Base-by-base conservation (phyloP, 2,329 filamentous ascomycete species). In the Ascochyta pisi region DNA sequence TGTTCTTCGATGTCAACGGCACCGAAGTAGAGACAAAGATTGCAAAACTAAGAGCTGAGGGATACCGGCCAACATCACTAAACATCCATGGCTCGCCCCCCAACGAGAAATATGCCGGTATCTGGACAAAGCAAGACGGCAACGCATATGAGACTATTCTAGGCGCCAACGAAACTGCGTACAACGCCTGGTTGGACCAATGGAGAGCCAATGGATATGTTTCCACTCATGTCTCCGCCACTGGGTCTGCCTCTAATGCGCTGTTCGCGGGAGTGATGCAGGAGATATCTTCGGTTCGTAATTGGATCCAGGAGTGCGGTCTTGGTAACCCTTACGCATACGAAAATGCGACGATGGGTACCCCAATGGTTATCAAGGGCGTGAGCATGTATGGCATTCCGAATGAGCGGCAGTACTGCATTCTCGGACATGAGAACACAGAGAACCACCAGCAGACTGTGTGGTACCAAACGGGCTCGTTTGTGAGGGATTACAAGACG, bases 231-330 rank as follows among this genome's bases (percentile, higher is more conserved):
- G 54, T 67, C 23, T 60, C 65, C n/a, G 63, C 62, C n/a, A 66
- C 63, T 3, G 63, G 65, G 10, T 34, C 62, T 10, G 45, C 48
- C 15, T 64, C 55, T 15, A 39, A 50, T 33, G 65, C 63, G 9
- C 45, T 66, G 9, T 67, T 61, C 38, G 63, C 63, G 3, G 65
- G 62, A 19, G 65, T 66, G 15, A 62, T 66, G 63, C 54, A 67
- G 34, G 16, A 59, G 24, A 40, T 56, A 8, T 26, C 57, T 29
- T 53, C 50, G 5, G 34, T 58, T 16, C 4, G 19, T 8, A 54
- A 23, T 8, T 61, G 63, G 53, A 26, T 51, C 23, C 63, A 65
- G 29, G 4, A 31, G 26, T 67, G 65, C 43, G 58, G 53, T 38
- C 50, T 65, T 39, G 44, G 58, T 5, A 54, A 27, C 10, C 57